phyloP scores from a whole-genome alignment of 2,329 filamentous ascomycete genomes.

The Colletotrichum spaethianum region DNA sequence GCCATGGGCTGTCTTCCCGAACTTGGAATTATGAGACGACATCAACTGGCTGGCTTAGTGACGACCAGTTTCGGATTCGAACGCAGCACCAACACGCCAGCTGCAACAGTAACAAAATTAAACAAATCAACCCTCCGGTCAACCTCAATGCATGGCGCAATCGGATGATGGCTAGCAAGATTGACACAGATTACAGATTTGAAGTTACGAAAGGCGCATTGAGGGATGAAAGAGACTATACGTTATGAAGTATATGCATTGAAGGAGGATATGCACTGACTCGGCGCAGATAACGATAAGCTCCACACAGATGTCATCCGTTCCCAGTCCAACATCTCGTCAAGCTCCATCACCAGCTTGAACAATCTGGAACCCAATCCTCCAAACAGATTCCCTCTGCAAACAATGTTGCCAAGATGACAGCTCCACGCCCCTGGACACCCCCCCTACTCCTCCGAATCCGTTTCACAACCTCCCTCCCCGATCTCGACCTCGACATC shows the following conservation, averaged over 20 bases:
- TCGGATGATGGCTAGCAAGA: not conserved
- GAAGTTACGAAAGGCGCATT: not conserved
- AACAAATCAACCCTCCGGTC: too few species aligned
- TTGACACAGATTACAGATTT: not conserved
- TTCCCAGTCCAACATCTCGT: not conserved
- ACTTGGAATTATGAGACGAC: not conserved
- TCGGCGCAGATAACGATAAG: slow-evolving; percentile 10
- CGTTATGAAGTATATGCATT: not conserved
- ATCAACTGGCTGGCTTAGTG: not conserved
- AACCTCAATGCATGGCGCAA: not conserved
- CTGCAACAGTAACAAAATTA: too few species aligned
- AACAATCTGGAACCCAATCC: not conserved
- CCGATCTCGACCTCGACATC: slow-evolving; percentile 87
- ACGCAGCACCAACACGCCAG: not conserved
- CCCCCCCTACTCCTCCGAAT: slow-evolving; percentile 82
- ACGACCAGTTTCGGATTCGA: not conserved
- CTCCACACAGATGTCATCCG: not conserved
- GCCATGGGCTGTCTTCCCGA: not conserved
- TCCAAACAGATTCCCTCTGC: not conserved
- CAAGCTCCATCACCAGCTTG: not conserved
- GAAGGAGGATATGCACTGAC: not conserved
- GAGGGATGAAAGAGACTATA: too few species aligned
- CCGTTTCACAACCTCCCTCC: slow-evolving; percentile 88
- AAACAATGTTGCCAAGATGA: slow-evolving; percentile 32
- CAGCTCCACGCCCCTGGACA: slow-evolving; percentile 40